Conservation (phyloP, 2,329 filamentous ascomycete species). For the Colletotrichum kahawae region DNA sequence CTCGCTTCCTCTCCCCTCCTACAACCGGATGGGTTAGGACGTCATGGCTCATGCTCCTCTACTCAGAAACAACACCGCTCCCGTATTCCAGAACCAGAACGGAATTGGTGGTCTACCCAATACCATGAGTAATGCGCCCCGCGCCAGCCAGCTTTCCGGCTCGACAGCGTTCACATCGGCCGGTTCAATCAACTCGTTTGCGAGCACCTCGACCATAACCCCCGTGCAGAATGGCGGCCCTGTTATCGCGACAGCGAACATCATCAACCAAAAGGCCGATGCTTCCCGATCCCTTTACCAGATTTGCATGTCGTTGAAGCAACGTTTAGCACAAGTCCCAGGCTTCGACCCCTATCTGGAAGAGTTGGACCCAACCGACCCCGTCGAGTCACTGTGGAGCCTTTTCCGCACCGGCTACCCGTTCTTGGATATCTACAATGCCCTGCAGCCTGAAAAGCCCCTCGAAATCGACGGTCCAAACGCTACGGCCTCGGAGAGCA, state of each 20-base stretch:
- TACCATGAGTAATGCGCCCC: constrained; percentile 58
- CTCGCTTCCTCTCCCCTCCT: neutral
- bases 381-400: constrained; percentile 90
- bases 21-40: constrained; percentile 46
- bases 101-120: constrained; percentile 49
- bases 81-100: constrained; percentile 57
- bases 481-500: constrained; percentile 64
- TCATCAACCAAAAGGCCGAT: constrained; percentile 96
- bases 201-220: constrained; percentile 46
- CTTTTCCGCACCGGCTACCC: constrained; percentile 85
- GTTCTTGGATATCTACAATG: constrained; percentile 88
- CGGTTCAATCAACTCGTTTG: constrained; percentile 56
- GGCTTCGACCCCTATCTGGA: constrained; percentile 78
- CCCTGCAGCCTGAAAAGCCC: constrained; percentile 71
- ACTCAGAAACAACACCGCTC: constrained; percentile 63
- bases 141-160: constrained; percentile 68
- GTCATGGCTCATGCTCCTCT: constrained; percentile 66
- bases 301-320: constrained; percentile 86
- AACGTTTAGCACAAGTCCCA: constrained; percentile 81
- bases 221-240: constrained; percentile 57
- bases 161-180: constrained; percentile 61
- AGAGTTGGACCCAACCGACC: constrained; percentile 73
- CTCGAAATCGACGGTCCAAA: constrained; percentile 70
- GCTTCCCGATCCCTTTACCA: constrained; percentile 92
- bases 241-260: constrained; percentile 83